Percentiles rank a stretch among this genome's conserved stretches.
These are phyloP conservation scores for Avicennia marina DNA, from an alignment of 257 asterid genomes.

Conservation along the genomic window DNA sequence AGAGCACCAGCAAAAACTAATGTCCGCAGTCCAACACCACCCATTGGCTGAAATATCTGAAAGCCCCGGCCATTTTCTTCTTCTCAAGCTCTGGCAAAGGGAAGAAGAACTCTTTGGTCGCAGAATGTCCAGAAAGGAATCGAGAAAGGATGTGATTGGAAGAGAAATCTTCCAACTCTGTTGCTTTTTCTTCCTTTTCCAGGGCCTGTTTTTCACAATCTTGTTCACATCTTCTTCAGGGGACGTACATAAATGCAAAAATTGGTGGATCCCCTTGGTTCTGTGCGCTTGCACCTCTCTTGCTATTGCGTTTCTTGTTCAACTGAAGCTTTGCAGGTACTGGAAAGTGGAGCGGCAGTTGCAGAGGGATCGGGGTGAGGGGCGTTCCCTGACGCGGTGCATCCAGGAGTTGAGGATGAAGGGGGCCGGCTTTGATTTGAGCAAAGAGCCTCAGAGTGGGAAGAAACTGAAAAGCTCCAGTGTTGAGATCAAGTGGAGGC, in stretches of 20 bases:
- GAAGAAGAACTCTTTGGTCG: slow-evolving; percentile 65
- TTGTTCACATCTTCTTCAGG: slow-evolving; percentile 38
- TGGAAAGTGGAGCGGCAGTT: slow-evolving; percentile 67
- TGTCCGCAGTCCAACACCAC: slow-evolving; percentile 51
- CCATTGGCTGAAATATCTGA: slow-evolving; percentile 83
- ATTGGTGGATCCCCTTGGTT: slow-evolving; percentile 83
- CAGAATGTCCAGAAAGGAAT: slow-evolving; percentile 51
- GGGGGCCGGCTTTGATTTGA: too few relatives aligned
- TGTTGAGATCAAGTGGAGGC: slow-evolving; percentile 89
- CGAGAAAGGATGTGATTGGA: slow-evolving; percentile 47
- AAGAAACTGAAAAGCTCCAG: slow-evolving; percentile 89
- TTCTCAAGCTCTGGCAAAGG: slow-evolving; percentile 91
- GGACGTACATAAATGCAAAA: slow-evolving; percentile 24
- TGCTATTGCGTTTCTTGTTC: slow-evolving; percentile 51
- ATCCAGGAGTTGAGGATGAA: slow-evolving; percentile 94
- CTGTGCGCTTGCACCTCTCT: slow-evolving; percentile 40
- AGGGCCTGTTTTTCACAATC: slow-evolving; percentile 57
- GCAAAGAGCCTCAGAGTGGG: slow-evolving; percentile 64
- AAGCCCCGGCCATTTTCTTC: slow-evolving; percentile 90
- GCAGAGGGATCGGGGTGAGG: slow-evolving; percentile 65
- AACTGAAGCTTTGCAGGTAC: slow-evolving; percentile 62
- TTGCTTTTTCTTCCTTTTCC: slow-evolving; percentile 68
- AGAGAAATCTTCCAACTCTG: slow-evolving; percentile 78
- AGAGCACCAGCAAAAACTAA: slow-evolving; percentile 51
- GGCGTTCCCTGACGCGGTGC: slow-evolving; percentile 60